Conservation (phyloP, 495 filamentous ascomycete species). For the Coniosporium apollinis region DNA sequence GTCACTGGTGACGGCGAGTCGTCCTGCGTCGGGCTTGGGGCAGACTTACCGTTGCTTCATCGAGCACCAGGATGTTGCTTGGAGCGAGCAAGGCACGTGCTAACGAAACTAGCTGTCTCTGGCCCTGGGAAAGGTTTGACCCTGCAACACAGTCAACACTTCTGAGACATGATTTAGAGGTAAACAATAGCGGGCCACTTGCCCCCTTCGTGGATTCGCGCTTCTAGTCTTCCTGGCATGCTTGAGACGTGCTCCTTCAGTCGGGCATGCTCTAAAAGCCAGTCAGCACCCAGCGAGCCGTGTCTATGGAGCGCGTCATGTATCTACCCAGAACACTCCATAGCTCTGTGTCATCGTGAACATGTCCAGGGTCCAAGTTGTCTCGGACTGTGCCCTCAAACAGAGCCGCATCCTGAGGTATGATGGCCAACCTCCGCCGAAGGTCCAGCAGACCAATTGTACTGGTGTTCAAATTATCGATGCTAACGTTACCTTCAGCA, state of each 20-base stretch:
- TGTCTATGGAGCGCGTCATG: not conserved
- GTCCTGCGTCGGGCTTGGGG: too few species aligned
- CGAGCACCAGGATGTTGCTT: slow-evolving; percentile 90
- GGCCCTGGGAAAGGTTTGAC: slow-evolving; percentile 60
- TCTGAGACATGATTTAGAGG: not conserved
- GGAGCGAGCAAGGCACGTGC: slow-evolving; percentile 87
- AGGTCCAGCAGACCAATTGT: slow-evolving; percentile 82
- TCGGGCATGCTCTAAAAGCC: slow-evolving; percentile 64
- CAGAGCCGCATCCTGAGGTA: slow-evolving; percentile 92
- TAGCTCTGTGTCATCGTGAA: slow-evolving; percentile 92
- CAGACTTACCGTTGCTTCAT: slow-evolving; percentile 73
- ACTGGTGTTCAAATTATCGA: slow-evolving; percentile 79
- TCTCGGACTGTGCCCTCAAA: slow-evolving; percentile 94
- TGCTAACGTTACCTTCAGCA: slow-evolving; percentile 59
- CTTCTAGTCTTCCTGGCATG: slow-evolving; percentile 85
- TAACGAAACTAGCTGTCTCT: slow-evolving; percentile 83
- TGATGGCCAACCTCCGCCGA: slow-evolving; percentile 82
- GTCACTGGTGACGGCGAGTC: too few species aligned
- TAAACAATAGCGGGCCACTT: slow-evolving; percentile 27
- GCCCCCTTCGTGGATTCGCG: slow-evolving; percentile 87
- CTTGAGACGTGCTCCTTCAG: slow-evolving; percentile 76
- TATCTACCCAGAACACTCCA: slow-evolving; percentile 87
- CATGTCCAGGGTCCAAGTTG: slow-evolving; percentile 88
- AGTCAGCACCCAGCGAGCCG: slow-evolving; percentile 7
- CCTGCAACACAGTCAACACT: slow-evolving; percentile 19